Conservation (phyloP, 306 rosid species). For the Dalbergia oliveri region DNA sequence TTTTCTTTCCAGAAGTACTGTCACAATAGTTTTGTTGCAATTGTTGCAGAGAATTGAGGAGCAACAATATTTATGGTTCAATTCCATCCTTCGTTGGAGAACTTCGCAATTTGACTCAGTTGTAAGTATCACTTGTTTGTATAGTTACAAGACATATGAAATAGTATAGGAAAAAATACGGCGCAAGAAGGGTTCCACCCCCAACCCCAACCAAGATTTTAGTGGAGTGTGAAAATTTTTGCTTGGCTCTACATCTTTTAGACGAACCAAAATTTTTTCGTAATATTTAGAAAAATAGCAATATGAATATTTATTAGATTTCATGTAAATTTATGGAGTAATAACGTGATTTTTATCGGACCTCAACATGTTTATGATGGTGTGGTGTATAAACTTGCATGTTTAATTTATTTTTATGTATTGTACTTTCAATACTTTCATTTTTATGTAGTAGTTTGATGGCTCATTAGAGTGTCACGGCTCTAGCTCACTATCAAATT, state of each 20-base stretch:
- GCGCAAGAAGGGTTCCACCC: background rate
- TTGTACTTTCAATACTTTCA: constrained; percentile 14
- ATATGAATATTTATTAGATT: too few relatives aligned
- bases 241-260: too few relatives aligned
- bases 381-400: background rate
- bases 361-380: background rate
- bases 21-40: constrained; percentile 26
- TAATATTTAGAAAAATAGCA: too few relatives aligned
- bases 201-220: too few relatives aligned
- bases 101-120: constrained; percentile 48
- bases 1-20: constrained; percentile 30
- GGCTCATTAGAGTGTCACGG: too few relatives aligned
- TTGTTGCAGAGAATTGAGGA: constrained; percentile 74
- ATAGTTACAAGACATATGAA: background rate
- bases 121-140: constrained; percentile 59
- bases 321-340: too few relatives aligned
- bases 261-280: too few relatives aligned
- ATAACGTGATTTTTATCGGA: background rate
- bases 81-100: constrained; percentile 78
- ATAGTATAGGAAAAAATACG: background rate
- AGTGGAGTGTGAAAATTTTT: too few relatives aligned
- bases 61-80: constrained; percentile 71
- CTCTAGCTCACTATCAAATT: too few relatives aligned
- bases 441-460: background rate
- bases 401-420: background rate